These are phyloP conservation scores for Populus pruinosa DNA, from an alignment of 345 rosid genomes.

Conservation along the genomic window DNA sequence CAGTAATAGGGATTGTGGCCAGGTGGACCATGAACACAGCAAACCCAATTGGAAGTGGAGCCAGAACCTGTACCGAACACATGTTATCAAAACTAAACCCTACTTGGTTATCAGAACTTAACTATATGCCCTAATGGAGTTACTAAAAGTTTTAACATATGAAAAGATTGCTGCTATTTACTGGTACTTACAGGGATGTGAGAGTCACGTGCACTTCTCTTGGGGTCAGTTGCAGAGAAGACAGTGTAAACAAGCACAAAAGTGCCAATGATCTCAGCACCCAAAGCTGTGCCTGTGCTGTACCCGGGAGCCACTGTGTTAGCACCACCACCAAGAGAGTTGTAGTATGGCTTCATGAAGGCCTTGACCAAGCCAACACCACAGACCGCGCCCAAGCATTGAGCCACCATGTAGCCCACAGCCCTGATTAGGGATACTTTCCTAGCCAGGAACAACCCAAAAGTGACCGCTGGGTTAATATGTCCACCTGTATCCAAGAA, in stretches of 20 bases:
- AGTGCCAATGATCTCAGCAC: slow-evolving; percentile 82
- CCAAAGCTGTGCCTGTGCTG: slow-evolving; percentile 66
- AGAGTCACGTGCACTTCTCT: slow-evolving; percentile 84
- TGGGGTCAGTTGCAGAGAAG: slow-evolving; percentile 86
- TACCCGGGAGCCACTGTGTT: slow-evolving; percentile 52
- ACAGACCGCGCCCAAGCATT: slow-evolving; percentile 71
- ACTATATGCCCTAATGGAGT: no score
- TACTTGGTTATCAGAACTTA: not conserved
- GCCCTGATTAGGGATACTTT: slow-evolving; percentile 71
- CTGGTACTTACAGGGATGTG: slow-evolving; percentile 60
- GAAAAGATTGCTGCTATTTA: not conserved
- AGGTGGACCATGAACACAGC: slow-evolving; percentile 71
- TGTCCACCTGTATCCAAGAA: slow-evolving; percentile 52
- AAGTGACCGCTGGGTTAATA: slow-evolving; percentile 67
- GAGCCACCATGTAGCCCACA: slow-evolving; percentile 70
- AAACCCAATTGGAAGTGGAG: slow-evolving; percentile 77
- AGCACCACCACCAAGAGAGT: slow-evolving; percentile 62
- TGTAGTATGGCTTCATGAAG: slow-evolving; percentile 57
- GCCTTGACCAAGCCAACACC: slow-evolving; percentile 88
- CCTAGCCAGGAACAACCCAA: slow-evolving; percentile 64
- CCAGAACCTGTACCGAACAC: slow-evolving; percentile 42
- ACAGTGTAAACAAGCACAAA: slow-evolving; percentile 75
- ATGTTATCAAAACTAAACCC: not conserved
- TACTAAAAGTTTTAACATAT: no score
- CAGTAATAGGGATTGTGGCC: slow-evolving; percentile 69